Base-by-base conservation (phyloP, 1,284 basidiomycete species). In the Phlebopus sp. region DNA sequence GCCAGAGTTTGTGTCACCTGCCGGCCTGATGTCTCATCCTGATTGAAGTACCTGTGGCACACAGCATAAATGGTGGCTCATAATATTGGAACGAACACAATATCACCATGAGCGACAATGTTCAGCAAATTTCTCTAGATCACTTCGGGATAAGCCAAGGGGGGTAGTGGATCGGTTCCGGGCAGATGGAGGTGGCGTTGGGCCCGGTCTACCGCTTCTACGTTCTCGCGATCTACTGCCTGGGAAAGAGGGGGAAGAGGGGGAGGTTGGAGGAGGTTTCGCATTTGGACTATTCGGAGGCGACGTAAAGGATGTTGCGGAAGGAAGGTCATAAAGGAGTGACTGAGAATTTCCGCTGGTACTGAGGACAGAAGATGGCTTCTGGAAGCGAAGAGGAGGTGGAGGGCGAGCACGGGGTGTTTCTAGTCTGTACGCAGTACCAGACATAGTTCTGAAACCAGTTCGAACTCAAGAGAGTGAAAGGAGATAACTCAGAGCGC, bases 1-100 rank as follows among this genome's bases (percentile, higher is more conserved):
- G 84, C 74, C 44, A 90, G 70, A 5, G 79, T 87, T 56, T 88
- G 82, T n/a, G 86, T 85, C 83, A 90, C 88, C 48, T 74, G 68
- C 44, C 79, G 79, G 25, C 86, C 84, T 23, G 86, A 77, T 55
- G 79, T 74, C 58, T 88, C 82, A 59, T 89, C 83, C 64, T 90
- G 87, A 52, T 81, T 71, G 64, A 81, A 90, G 64, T 88, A 90
- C 86, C 87, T 90, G 55, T 37, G 41, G 47, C 48, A 52, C 15
- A 36, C n/a, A 21, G 17, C 30, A 41, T 48, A 46, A 55, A 51
- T 30, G 42, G 27, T 38, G 21, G 48, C 3, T 2, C 37, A 6
- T 42, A 37, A 31, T 37, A 41, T 35, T 32, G 40, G 44, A 57
- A 45, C 37, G 27, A 23, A 30, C 42, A 31, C 8, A 38, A 29